Base-by-base conservation (phyloP, 148 eudicot species). In the Fallopia convolvulus region DNA sequence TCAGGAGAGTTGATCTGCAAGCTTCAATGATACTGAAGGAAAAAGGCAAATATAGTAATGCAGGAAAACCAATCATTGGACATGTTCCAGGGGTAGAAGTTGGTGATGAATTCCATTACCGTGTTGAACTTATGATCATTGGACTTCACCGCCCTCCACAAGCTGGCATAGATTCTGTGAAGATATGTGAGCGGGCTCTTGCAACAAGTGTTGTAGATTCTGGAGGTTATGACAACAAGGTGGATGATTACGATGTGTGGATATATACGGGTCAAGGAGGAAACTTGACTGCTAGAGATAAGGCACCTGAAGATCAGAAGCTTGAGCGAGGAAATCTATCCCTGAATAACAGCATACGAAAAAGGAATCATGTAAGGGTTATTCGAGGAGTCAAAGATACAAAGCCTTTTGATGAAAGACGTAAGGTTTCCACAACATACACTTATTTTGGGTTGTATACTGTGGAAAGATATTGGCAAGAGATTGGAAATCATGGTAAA, bases 271-370 rank as follows among this genome's bases (percentile, higher is more conserved):
- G 97, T 74, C 89, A 88, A 81, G 98, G 98, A 50, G 97, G 97
- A 76, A 84, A 83, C 63, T 47, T 76, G 6, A 70, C 75, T 9
- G 86, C 87, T 39, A 76, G 79, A 40, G 79, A 82, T 76, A 94
- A 90, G 87, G 73, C 75, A 56, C 85, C 86, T 48, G 90, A 86
- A 80, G 96, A 94, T 78, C 98, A 94, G 84, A 92, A 92, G 74
- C 97, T 94, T 74, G 96, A 86, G 78, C 84, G 91, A 70, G 98
- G 93, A 58, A 94, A 94, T 79, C 80, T 94, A 60, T 96, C 98
- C 18, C 60, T 94, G 73, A 83, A 84, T 60, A 94, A 92, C 79
- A 90, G 93, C 78, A 85, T 90, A 26, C 33, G 75, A 36, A 63
- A 70, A 26, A 80, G 78, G 83, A 90, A 83, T 77, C 80, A 82